Conservation (phyloP, 2,329 filamentous ascomycete genomes). For the Shiraia sp. region DNA sequence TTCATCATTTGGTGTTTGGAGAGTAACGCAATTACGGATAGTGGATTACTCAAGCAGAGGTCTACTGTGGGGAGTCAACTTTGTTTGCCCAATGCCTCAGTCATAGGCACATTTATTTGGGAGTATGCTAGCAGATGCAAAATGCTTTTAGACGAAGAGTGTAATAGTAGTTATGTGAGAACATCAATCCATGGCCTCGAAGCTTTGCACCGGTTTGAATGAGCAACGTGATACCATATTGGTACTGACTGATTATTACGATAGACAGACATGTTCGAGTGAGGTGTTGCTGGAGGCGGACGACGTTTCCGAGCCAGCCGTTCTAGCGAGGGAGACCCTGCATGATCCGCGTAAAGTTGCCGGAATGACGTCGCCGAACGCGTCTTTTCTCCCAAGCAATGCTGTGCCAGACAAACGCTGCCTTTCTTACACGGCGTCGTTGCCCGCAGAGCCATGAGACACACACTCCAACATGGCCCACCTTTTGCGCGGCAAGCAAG, state of each 20-base stretch:
- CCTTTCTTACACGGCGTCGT: slow-evolving; percentile 7
- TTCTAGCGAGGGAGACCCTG: slow-evolving; percentile 18
- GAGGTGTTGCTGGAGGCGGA: too few species aligned
- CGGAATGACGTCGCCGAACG: slow-evolving; percentile 22
- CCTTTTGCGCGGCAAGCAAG: slow-evolving; percentile 89
- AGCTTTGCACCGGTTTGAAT: too few species aligned
- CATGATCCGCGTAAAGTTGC: slow-evolving; percentile 13
- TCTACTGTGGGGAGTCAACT: not conserved
- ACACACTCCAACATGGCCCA: slow-evolving; percentile 67
- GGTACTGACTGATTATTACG: too few species aligned
- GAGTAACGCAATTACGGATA: not conserved
- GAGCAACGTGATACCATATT: too few species aligned
- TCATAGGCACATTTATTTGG: not conserved
- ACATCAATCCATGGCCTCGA: not conserved
- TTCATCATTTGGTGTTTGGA: slow-evolving; percentile 20
- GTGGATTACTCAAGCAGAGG: not conserved
- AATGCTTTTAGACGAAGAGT: not conserved
- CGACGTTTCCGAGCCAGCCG: slow-evolving; percentile 13
- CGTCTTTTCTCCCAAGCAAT: slow-evolving; percentile 10
- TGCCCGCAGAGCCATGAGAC: slow-evolving; percentile 32
- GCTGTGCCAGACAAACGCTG: slow-evolving; percentile 15
- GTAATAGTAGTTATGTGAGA: slow-evolving; percentile 3
- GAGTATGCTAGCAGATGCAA: not conserved
- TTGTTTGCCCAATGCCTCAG: not conserved
- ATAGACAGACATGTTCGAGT: too few species aligned